These are phyloP conservation scores for Talaromyces amestolkiae DNA, from an alignment of 2,329 filamentous ascomycete genomes.

Conservation along the genomic window DNA sequence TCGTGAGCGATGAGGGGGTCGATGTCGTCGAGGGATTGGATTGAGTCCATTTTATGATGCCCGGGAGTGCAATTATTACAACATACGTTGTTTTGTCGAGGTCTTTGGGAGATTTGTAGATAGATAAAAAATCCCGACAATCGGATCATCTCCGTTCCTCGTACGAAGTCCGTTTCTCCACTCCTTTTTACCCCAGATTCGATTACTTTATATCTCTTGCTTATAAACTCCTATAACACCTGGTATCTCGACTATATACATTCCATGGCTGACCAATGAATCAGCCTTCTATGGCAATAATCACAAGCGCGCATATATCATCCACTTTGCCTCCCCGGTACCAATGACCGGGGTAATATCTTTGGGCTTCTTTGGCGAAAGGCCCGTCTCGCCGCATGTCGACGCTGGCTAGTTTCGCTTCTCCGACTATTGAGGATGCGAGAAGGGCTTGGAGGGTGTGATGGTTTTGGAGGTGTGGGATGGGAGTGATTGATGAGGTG, in stretches of 20 bases:
- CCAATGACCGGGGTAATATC: conserved; percentile 77
- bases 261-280: not conserved
- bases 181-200: not conserved
- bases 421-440: conserved; percentile 73
- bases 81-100: too few relatives aligned
- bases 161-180: not conserved
- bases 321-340: conserved; percentile 94
- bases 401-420: conserved; percentile 80
- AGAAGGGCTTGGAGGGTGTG: conserved; percentile 72
- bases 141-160: not conserved
- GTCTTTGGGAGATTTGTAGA: too few relatives aligned
- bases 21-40: too few relatives aligned
- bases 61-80: too few relatives aligned
- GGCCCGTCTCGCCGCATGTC: conserved; percentile 82
- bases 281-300: conserved; percentile 62
- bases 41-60: too few relatives aligned
- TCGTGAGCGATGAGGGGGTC: too few relatives aligned
- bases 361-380: conserved; percentile 91
- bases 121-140: not conserved
- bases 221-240: not conserved
- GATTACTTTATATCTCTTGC: not conserved
- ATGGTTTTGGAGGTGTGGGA: conserved; percentile 19
- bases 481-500: conserved; percentile 20
- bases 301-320: conserved; percentile 85
- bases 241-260: conserved; percentile 1